Evolutionary conservation across 148 eudicot species (phyloP).

Genomic region (Rheum nobile): DNA sequence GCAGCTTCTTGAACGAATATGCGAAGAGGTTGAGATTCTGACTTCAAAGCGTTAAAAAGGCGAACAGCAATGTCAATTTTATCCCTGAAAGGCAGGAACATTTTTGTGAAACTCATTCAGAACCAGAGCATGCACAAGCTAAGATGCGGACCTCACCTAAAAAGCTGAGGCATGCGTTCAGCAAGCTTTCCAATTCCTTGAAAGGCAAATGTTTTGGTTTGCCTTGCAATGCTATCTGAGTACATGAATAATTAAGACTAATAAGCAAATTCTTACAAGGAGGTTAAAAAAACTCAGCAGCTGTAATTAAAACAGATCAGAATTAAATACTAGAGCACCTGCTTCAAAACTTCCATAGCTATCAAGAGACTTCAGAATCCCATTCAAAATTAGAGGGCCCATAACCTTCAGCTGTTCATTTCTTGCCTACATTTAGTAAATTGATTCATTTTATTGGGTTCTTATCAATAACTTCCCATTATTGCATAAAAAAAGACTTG

Average conservation of each 20-base stretch:
- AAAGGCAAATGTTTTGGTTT: conserved; percentile 75
- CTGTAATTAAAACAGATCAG: neutral
- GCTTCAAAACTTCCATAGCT: conserved; percentile 45
- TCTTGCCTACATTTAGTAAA: conserved; percentile 42
- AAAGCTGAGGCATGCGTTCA: conserved; percentile 91
- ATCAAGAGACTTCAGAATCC: conserved; percentile 78
- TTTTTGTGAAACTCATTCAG: neutral
- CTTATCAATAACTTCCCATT: neutral
- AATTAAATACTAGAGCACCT: conserved; percentile 27
- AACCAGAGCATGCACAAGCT: neutral
- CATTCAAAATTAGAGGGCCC: conserved; percentile 85
- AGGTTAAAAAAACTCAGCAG: neutral
- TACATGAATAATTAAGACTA: neutral
- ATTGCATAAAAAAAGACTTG: neutral
- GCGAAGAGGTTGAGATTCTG: conserved; percentile 62
- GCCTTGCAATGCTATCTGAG: conserved; percentile 67
- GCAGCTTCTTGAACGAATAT: conserved; percentile 78
- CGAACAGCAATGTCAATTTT: conserved; percentile 85
- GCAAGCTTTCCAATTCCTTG: conserved; percentile 93
- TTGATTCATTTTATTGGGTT: neutral
- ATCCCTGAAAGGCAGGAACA: conserved; percentile 34
- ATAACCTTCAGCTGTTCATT: conserved; percentile 80
- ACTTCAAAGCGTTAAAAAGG: conserved; percentile 74
- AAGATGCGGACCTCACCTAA: conserved; percentile 37
- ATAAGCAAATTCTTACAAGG: neutral